Evolutionary conservation across 1,284 basidiomycete species (phyloP), one percentile per base, ranked within the genome.

Genomic region (Phenoliferia sp.): DNA sequence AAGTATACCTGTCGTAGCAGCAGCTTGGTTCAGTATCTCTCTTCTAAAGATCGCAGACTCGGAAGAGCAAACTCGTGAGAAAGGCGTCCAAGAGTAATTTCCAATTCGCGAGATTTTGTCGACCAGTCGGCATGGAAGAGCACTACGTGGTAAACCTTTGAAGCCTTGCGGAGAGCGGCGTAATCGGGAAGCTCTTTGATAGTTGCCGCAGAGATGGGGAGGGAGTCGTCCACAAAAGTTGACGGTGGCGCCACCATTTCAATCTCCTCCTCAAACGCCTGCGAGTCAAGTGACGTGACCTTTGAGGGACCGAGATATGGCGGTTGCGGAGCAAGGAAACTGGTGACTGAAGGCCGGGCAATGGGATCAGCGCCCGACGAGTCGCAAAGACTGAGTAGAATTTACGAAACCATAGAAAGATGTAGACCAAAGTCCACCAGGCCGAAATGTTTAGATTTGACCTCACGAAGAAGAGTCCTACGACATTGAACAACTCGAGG

Each of bases 251-350:
- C 70, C 5, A 22, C 48, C 48, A 52, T 52, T 52, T 52, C 48
- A 52, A 52, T 52, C 48, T 52, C 48, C 19, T 52, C 48, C 17
- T 52, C 48, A 22, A 52, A 52, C 48, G 5, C 48, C 48, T 52
- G 48, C 17, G 48, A 57, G 28, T 16, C 0, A 52, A 44, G n/a
- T 71, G 39, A 5, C 16, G 6, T 3, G 19, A 70, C 3, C 4
- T 61, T 59, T 3, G 59, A 48, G 1, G 65, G 67, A 5, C 69
- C 71, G 34, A 71, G 65, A 39, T 73, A 73, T 3, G 36, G 22
- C 3, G 71, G 71, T 59, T 73, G 71, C 15, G 71, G 71, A 19
- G 61, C 52, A 16, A 71, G 55, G 59, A 73, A 68, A n/a, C 52
- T 31, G 2, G 61, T 33, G 31, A 61, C 70, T 69, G 64, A 33